Evolutionary conservation across 169 alveolate genomes (phyloP), one percentile per base, ranked within the genome.

Genomic region (Plasmodium gaboni): DNA sequence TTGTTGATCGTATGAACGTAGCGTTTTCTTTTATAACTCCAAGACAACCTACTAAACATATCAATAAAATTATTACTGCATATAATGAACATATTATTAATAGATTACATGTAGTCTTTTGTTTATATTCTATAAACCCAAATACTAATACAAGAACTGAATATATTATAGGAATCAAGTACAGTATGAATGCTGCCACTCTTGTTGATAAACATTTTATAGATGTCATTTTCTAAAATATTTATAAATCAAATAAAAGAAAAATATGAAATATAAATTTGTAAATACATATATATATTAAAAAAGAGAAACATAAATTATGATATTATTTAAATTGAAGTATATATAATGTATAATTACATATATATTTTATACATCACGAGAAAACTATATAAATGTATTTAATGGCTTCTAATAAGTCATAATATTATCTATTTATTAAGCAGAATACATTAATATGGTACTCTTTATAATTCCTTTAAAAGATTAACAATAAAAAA

Each of bases 221-320:
- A 70, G 86, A 70, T 17, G 76, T 71, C 92, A 85, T 85, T 73
- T 85, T 85, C 87, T 85, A 42, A 70, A 85, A 44, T 32, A 44
- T 17, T 17, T 4, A 69, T 19, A 19, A 8, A 19, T 64, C 15
- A 65, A 65, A 59, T 5, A 53, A 53, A 53, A 53, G 26, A 53
- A 50, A 12, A 1, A 50, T 12, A 50, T 50, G 15, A 50, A 8
- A 53, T 3, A 53, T 53, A n/a, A n/a, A 53, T 28, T 28, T 19
- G 22, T 19, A 19, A 19, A 19, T 19, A 19, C 22, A 19, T 19
- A 19, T 19, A 3, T 28, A 28, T 28, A 28, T 28, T 28, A 2
- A 28, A 28, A 28, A 28, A 28, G 38, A 28, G 38, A 28, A 28
- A 28, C 38, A 28, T 2, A 28, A 28, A 3, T 28, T 2, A 28